Evolutionary conservation across 345 rosid genomes (phyloP), one percentile per base, ranked within the genome.

Genomic region (Sapria himalayana): DNA sequence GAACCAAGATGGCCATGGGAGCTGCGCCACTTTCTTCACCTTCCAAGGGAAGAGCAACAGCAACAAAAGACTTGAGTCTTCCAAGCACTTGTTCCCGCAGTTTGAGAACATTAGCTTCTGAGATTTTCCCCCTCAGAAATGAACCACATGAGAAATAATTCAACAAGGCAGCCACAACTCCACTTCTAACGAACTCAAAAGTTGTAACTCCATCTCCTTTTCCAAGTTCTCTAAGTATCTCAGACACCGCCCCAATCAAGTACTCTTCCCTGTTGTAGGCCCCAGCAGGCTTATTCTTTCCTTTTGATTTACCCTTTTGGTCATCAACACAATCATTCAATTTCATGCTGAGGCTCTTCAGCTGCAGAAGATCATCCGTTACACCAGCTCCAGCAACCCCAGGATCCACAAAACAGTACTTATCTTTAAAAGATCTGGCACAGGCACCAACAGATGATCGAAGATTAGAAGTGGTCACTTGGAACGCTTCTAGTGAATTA

Each of bases 151-250:
- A 78, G 56, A 91, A 91, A 49, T 71, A 91, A 51, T 80, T 80
- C 22, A 91, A 73, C 69, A 91, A 73, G 44, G 94, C 86, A 49
- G 72, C 82, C 49, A 91, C 93, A 40, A 71, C 99, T 43, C 99
- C 99, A 65, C 99, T 91, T 37, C 99, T 92, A 52, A 75, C 70
- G 53, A 91, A 91, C 75, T 91, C 96, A 66, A 91, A 91, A 16
- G 99, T 91, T 41, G 99, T 84, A 36, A 91, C 99, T 50, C 99
- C 96, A 52, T 84, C 92, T 49, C 99, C 99, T 64, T 80, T 91
- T 48, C 78, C 69, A 45, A 91, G 64, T 57, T 91, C 99, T 55
- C 60, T 50, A 45, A 84, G 70, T 72, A 91, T 73, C 61, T 91
- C 92, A 49, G 85, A 61, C 38, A 84, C 58, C 49, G 84, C 69